Evolutionary conservation across 2,329 filamentous ascomycete genomes (phyloP).

Genomic region (Grosmannia huntii): DNA sequence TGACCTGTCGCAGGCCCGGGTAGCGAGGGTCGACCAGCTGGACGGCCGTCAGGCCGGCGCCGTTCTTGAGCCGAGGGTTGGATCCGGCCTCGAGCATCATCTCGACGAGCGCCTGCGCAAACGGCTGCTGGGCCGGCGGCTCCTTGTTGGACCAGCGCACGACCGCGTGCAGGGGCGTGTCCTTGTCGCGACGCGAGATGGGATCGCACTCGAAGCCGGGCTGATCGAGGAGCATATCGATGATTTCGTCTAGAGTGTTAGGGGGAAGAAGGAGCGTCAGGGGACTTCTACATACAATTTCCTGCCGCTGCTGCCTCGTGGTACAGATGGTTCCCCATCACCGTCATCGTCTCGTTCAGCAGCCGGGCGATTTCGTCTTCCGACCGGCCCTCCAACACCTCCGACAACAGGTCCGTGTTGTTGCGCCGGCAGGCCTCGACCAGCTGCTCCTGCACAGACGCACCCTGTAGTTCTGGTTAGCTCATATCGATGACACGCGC

Average conservation of each 20-base stretch:
- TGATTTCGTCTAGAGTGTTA: constrained; percentile 50
- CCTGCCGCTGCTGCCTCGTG: constrained; percentile 80
- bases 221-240: constrained; percentile 74
- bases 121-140: constrained; percentile 47
- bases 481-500: no score
- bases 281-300: no score
- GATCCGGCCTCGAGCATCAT: constrained; percentile 74
- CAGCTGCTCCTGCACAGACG: constrained; percentile 70
- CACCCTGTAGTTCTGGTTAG: constrained; percentile 45
- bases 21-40: constrained; percentile 66
- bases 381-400: constrained; percentile 51
- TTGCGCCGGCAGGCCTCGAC: constrained; percentile 89
- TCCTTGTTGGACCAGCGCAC: constrained; percentile 65
- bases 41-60: constrained; percentile 55
- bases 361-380: constrained; percentile 59
- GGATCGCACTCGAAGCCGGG: constrained; percentile 78
- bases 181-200: constrained; percentile 53
- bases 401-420: constrained; percentile 72
- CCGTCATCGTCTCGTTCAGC: constrained; percentile 75
- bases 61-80: constrained; percentile 48
- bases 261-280: no score
- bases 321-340: constrained; percentile 77
- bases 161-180: constrained; percentile 69
- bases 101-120: constrained; percentile 54
- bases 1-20: constrained; percentile 42